phyloP scores from a whole-genome alignment of 75 land plant species.

The Cupressus sempervirens region DNA sequence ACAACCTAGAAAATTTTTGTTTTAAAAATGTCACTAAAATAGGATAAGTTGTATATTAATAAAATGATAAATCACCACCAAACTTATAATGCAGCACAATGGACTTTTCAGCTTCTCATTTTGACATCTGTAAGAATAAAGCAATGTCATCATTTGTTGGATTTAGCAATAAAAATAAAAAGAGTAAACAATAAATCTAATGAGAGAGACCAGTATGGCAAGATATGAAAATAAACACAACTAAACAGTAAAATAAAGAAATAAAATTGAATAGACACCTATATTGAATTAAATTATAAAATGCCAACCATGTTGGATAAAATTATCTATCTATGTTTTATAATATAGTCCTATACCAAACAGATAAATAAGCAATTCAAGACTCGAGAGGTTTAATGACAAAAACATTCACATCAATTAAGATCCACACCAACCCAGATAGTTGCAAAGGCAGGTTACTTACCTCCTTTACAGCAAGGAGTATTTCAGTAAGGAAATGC shows the following conservation, averaged over 20 bases:
- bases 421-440: not conserved
- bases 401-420: not conserved
- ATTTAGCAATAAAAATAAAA: not conserved
- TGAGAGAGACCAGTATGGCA: not conserved
- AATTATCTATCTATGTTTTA: not conserved
- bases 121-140: not conserved
- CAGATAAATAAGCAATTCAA: not conserved
- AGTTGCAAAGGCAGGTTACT: not conserved
- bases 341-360: not conserved
- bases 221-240: not conserved
- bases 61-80: not conserved
- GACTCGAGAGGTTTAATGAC: not conserved
- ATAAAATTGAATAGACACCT: not conserved
- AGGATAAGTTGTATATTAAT: not conserved
- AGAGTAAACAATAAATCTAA: not conserved
- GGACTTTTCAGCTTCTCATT: not conserved
- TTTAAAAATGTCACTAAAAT: too few species aligned
- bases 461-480: slow-evolving; percentile 91
- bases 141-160: not conserved
- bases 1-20: not conserved
- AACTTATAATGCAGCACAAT: not conserved
- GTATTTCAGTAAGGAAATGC: slow-evolving; percentile 75
- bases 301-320: not conserved
- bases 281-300: not conserved
- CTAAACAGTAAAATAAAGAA: not conserved